These are phyloP conservation scores for Acacia melanoxylon DNA, from an alignment of 306 rosid species.

Conservation along the genomic window DNA sequence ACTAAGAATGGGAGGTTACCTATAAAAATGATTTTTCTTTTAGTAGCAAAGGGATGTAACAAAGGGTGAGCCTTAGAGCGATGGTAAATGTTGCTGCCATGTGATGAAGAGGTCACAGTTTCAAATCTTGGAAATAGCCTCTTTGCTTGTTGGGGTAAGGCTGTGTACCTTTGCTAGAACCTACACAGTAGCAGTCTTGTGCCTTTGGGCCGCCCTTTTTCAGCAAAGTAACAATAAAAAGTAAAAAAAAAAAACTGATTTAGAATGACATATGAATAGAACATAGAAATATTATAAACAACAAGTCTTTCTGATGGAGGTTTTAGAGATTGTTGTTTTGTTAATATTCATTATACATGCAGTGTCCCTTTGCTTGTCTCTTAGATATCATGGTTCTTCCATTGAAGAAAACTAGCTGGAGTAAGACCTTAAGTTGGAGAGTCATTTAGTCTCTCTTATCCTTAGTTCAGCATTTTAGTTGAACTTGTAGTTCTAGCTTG, in stretches of 20 bases:
- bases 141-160: no score
- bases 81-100: no score
- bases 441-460: neutral
- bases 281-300: neutral
- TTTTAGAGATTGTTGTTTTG: neutral
- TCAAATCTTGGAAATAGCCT: no score
- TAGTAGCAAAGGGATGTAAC: neutral
- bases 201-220: no score
- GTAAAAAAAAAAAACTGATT: neutral
- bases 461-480: neutral
- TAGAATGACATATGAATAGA: neutral
- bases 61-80: no score
- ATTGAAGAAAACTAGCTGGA: neutral
- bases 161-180: no score
- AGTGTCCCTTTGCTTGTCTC: constrained; percentile 5
- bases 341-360: neutral
- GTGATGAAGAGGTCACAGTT: no score
- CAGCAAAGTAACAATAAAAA: neutral
- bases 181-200: no score
- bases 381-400: constrained; percentile 5
- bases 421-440: neutral
- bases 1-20: neutral
- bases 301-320: neutral
- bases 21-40: neutral
- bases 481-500: neutral